A percentile compares a stretch with the other conserved stretches of the same genome.
Evolutionary conservation across 1,284 basidiomycete genomes (phyloP).

Genomic region (Termitomyces sp.): DNA sequence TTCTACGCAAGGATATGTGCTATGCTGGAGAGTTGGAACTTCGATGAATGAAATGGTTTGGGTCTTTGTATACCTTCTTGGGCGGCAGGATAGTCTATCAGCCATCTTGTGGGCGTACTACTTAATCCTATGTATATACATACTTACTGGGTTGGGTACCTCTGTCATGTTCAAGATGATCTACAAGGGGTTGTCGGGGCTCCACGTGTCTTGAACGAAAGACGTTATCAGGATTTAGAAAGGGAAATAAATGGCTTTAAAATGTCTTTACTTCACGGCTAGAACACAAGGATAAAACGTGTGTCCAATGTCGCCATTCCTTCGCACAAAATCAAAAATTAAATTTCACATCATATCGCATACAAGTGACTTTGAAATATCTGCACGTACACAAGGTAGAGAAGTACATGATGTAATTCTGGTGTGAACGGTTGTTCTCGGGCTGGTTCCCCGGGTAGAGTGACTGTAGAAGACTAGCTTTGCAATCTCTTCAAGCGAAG

Average conservation of each 20-base stretch:
- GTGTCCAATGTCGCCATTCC: neutral
- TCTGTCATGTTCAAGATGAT: neutral
- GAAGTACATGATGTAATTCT: neutral
- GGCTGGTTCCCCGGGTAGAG: neutral
- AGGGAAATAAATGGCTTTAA: neutral
- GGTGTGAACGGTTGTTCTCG: neutral
- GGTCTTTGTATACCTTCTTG: too few species aligned
- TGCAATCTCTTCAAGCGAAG: too few species aligned
- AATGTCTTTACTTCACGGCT: neutral
- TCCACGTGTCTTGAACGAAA: neutral
- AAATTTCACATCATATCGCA: neutral
- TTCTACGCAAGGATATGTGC: too few species aligned
- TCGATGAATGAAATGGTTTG: neutral
- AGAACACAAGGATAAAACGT: neutral
- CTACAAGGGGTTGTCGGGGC: neutral
- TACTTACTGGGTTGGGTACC: too few species aligned
- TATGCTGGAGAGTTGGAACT: neutral
- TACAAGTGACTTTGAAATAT: neutral
- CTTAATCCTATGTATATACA: too few species aligned
- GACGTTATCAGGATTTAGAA: neutral
- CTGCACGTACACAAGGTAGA: neutral
- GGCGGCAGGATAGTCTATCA: too few species aligned
- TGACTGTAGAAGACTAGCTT: too few species aligned
- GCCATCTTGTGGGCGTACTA: neutral
- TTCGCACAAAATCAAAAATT: neutral